Conservation (phyloP, 208 protist species). For the Borovskyia barvae region DNA sequence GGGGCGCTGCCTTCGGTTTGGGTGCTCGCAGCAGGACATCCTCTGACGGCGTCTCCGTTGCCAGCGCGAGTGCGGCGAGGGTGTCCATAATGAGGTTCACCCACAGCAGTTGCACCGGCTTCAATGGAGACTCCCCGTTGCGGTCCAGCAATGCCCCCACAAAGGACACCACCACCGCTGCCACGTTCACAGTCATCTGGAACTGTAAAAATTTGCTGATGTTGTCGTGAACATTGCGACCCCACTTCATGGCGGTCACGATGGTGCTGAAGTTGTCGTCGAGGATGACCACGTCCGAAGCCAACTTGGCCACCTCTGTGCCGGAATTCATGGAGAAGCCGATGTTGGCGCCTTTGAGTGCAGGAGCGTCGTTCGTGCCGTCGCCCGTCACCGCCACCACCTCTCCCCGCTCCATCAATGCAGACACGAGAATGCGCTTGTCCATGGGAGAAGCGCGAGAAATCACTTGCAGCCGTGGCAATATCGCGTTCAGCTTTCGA, state of each 20-base stretch:
- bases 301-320: constrained; percentile 93
- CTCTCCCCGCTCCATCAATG: constrained; percentile 67
- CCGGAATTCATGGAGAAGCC: constrained; percentile 95
- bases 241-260: constrained; percentile 97
- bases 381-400: constrained; percentile 95
- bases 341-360: constrained; percentile 98
- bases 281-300: constrained; percentile 95
- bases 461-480: constrained; percentile 89
- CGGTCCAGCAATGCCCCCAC: constrained; percentile 79
- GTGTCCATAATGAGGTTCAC: constrained; percentile 95
- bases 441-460: constrained; percentile 94
- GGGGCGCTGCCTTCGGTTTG: constrained; percentile 78
- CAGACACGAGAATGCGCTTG: constrained; percentile 85
- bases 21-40: constrained; percentile 71
- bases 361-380: constrained; percentile 97
- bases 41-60: constrained; percentile 85
- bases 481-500: constrained; percentile 39
- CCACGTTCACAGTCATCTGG: constrained; percentile 96
- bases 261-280: constrained; percentile 98
- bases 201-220: constrained; percentile 99
- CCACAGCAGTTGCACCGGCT: constrained; percentile 92
- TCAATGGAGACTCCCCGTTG: constrained; percentile 80
- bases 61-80: constrained; percentile 89
- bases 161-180: constrained; percentile 90
- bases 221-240: constrained; percentile 97